Evolutionary conservation across 2,329 filamentous ascomycete genomes (phyloP).

Genomic region (Colletotrichum sp.): DNA sequence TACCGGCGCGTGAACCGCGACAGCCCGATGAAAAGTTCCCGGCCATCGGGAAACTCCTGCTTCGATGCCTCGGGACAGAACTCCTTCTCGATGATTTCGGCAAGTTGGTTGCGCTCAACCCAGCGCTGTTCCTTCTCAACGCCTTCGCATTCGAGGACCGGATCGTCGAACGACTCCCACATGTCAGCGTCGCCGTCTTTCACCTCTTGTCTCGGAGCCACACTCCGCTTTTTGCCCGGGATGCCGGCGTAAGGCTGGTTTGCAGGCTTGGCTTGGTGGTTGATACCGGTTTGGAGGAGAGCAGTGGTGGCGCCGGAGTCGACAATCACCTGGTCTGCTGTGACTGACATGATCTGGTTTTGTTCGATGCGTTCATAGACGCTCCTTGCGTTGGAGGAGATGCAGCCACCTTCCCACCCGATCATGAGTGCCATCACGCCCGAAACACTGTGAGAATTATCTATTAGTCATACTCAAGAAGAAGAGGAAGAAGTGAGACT

Average conservation of each 20-base stretch:
- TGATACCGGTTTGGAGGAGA: not conserved
- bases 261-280: not conserved
- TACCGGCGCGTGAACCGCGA: not conserved
- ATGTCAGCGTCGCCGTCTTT: not conserved
- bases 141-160: not conserved
- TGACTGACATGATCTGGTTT: not conserved
- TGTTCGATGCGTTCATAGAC: not conserved
- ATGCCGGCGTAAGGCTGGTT: not conserved
- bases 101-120: not conserved
- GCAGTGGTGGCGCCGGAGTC: not conserved
- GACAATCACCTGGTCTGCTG: not conserved
- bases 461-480: not conserved
- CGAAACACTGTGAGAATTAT: not conserved
- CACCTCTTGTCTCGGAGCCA: not conserved
- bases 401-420: not conserved
- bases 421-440: not conserved
- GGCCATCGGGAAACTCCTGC: not conserved
- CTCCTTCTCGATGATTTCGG: not conserved
- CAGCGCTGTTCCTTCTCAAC: not conserved
- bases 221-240: not conserved
- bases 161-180: not conserved
- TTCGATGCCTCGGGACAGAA: not conserved
- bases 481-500: not conserved
- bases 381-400: not conserved
- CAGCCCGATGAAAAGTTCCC: not conserved